Conservation (phyloP, 23 red algal species). For the Gracilariopsis chorda region DNA sequence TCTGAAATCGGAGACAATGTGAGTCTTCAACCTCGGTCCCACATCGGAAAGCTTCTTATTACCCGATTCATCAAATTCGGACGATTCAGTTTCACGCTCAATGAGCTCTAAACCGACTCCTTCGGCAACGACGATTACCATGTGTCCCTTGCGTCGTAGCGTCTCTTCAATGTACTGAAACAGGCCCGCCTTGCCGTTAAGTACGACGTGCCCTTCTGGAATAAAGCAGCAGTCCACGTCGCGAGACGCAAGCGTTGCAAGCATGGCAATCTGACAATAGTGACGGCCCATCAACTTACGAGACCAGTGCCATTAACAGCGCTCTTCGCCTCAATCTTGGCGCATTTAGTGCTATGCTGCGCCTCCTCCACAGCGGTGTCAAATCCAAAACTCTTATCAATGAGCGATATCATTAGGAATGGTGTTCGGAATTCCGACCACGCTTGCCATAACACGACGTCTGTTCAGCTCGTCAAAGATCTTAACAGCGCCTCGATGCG, state of each 20-base stretch:
- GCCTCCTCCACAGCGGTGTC: slow-evolving; percentile 97
- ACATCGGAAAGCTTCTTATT: slow-evolving; percentile 94
- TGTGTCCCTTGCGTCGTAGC: slow-evolving; percentile 68
- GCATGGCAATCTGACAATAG: slow-evolving; percentile 93
- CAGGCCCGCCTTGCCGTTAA: slow-evolving; percentile 84
- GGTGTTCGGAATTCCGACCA: slow-evolving; percentile 92
- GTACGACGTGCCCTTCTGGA: slow-evolving; percentile 87
- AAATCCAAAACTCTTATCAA: slow-evolving; percentile 97
- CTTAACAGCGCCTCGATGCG: slow-evolving; percentile 74
- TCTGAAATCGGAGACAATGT: slow-evolving; percentile 62
- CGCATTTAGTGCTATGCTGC: slow-evolving; percentile 82
- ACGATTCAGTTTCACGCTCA: neutral
- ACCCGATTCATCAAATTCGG: slow-evolving; percentile 55
- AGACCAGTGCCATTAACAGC: slow-evolving; percentile 93
- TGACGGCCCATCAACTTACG: slow-evolving; percentile 96
- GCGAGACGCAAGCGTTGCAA: slow-evolving; percentile 81
- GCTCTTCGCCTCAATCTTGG: slow-evolving; percentile 91
- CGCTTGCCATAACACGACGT: slow-evolving; percentile 52
- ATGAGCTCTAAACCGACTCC: slow-evolving; percentile 85
- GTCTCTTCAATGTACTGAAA: slow-evolving; percentile 80
- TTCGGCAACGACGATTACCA: slow-evolving; percentile 97
- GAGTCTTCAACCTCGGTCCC: slow-evolving; percentile 77
- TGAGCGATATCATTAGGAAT: slow-evolving; percentile 96
- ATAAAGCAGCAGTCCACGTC: slow-evolving; percentile 98
- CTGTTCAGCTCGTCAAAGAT: slow-evolving; percentile 72